These are phyloP conservation scores for Phytophthora quininea DNA, from an alignment of 352 stramenopile genomes.

Conservation along the genomic window DNA sequence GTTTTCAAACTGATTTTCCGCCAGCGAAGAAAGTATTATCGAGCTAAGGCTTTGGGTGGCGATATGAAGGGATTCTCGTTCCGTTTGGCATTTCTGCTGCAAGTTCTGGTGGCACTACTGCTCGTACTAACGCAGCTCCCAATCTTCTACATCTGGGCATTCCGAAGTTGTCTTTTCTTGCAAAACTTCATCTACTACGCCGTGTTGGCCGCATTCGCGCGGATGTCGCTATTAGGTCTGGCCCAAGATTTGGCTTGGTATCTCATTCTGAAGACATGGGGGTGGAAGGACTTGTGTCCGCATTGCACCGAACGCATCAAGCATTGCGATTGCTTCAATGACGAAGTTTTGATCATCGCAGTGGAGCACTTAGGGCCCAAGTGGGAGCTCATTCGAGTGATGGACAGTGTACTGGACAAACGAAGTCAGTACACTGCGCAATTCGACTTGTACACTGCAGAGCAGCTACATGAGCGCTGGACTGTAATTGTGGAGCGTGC, in stretches of 20 bases:
- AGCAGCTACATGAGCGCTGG: slow-evolving; percentile 60
- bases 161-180: slow-evolving; percentile 63
- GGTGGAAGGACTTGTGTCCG: slow-evolving; percentile 66
- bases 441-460: slow-evolving; percentile 58
- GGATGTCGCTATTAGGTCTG: slow-evolving; percentile 63
- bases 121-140: slow-evolving; percentile 59
- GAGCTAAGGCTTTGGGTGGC: slow-evolving; percentile 44
- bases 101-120: slow-evolving; percentile 57
- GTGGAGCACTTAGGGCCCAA: slow-evolving; percentile 67
- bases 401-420: slow-evolving; percentile 55
- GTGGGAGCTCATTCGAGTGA: slow-evolving; percentile 69
- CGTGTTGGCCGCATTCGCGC: slow-evolving; percentile 50
- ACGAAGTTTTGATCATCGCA: slow-evolving; percentile 62
- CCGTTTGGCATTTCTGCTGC: slow-evolving; percentile 58
- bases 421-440: slow-evolving; percentile 51
- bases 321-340: slow-evolving; percentile 77
- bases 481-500: slow-evolving; percentile 45
- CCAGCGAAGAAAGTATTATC: slow-evolving; percentile 72
- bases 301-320: slow-evolving; percentile 72
- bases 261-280: slow-evolving; percentile 59
- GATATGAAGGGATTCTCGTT: slow-evolving; percentile 60
- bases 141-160: slow-evolving; percentile 76
- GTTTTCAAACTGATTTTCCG: slow-evolving; percentile 81
- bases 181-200: slow-evolving; percentile 72
- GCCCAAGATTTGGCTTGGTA: slow-evolving; percentile 62